Base-by-base conservation (phyloP, 768 basidiomycete genomes). In the Termitomyces sp. region DNA sequence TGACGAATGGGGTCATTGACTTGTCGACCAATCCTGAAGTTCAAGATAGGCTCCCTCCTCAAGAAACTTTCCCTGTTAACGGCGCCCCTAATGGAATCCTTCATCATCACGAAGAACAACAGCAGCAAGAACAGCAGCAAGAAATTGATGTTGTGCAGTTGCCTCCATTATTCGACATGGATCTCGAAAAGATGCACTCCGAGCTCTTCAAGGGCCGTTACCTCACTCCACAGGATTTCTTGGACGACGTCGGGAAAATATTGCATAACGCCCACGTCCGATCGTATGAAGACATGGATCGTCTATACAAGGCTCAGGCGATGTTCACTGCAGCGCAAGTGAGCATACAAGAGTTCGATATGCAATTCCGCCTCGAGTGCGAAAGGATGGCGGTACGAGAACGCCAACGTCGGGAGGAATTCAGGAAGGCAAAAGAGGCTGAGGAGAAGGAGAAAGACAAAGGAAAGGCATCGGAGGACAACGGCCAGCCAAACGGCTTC, bases 311-410 rank as follows among this genome's bases (percentile, higher is more conserved):
- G 63, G 92, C 96, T 0, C 90, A 93, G 63, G 89, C 92, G 42
- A 93, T 99, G 93, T 84, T 88, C 63, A 93, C 87, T 24, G 90
- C 92, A 18, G 81, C 92, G 1, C 81, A 97, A 69, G 89, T 96
- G 65, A 89, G 91, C 77, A 84, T 94, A 58, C 85, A 91, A 67
- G 91, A 92, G 68, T 93, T 95, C 66, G 95, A 96, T 68, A 80
- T 83, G 0, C 81, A 84, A 56, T 90, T 97, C 71, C 78, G 79
- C 55, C 60, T 87, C 33, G 96, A 98, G 71, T 98, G 96, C 71
- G 88, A 91, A 70, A 81, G 91, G 64, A 95, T 96, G 91, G 90
- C 92, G 15, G 81, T 74, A 42, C 79, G 88, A 55, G 91, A 96
- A 70, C 76, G 86, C 61, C 84, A 87, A 74, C 79, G 91, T 66